phyloP scores from a whole-genome alignment of 306 rosid species.

The Vigna mungo region DNA sequence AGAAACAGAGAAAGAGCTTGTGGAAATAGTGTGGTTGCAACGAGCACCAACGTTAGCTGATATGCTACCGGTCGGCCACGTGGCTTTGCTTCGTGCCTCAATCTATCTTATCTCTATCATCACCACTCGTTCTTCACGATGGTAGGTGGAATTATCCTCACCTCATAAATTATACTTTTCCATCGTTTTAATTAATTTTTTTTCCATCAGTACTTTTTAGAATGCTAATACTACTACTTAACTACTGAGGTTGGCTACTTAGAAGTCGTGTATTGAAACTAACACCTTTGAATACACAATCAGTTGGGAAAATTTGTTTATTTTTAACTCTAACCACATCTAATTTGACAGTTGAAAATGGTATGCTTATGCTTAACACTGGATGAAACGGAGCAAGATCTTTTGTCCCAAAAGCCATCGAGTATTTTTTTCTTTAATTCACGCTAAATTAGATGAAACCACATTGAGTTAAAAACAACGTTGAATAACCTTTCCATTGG shows the following conservation, averaged over 20 bases:
- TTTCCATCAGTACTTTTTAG: neutral
- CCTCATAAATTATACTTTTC: neutral
- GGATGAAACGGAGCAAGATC: neutral
- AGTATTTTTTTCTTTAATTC: too few relatives aligned
- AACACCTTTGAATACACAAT: neutral
- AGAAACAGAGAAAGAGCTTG: constrained; percentile 30
- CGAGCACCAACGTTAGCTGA: neutral
- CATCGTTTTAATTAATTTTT: too few relatives aligned
- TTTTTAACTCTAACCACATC: too few relatives aligned
- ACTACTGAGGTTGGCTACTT: neutral
- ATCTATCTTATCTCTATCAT: constrained; percentile 51
- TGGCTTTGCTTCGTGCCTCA: constrained; percentile 43
- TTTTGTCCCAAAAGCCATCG: neutral
- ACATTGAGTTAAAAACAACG: neutral
- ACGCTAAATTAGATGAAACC: too few relatives aligned
- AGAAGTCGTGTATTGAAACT: neutral
- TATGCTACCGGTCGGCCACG: constrained; percentile 64
- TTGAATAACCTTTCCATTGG: neutral
- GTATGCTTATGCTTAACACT: neutral
- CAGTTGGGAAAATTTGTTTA: neutral
- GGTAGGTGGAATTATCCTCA: constrained; percentile 38
- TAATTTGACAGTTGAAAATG: neutral
- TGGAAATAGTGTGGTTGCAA: constrained; percentile 47
- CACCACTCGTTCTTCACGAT: constrained; percentile 30
- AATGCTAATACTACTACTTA: neutral